Conservation (phyloP, 163 green algal species). For the Chlorella variabilis region DNA sequence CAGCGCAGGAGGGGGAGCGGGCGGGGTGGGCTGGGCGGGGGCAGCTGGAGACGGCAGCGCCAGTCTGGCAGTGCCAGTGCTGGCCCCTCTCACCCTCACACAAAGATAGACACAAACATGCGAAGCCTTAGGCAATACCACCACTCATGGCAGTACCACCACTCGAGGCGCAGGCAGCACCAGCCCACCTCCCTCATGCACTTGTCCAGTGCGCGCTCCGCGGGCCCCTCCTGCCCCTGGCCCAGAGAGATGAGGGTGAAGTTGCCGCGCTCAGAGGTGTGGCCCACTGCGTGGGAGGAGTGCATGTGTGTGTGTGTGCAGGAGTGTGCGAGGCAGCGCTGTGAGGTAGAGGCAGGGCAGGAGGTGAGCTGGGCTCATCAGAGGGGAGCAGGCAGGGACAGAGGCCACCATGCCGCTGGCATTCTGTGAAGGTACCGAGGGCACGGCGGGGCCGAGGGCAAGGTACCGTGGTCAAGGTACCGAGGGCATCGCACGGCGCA, state of each 20-base stretch:
- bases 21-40: neutral
- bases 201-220: conserved; percentile 84
- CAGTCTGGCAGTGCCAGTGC: neutral
- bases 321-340: no score
- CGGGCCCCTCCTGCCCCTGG: conserved; percentile 85
- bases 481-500: no score
- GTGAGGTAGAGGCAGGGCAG: no score
- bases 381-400: no score
- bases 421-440: no score
- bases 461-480: no score
- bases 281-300: conserved; percentile 39
- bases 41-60: neutral
- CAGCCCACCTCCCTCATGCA: conserved; percentile 73
- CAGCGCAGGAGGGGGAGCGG: neutral
- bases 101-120: no score
- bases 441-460: no score
- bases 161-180: neutral
- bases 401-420: no score
- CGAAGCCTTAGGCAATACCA: neutral
- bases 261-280: conserved; percentile 75
- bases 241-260: conserved; percentile 89
- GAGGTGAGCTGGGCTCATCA: no score
- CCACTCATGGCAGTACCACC: neutral
- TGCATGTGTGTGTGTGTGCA: no score
- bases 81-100: no score